Conservation (phyloP, 495 filamentous ascomycete species). For the Talaromyces liani region DNA sequence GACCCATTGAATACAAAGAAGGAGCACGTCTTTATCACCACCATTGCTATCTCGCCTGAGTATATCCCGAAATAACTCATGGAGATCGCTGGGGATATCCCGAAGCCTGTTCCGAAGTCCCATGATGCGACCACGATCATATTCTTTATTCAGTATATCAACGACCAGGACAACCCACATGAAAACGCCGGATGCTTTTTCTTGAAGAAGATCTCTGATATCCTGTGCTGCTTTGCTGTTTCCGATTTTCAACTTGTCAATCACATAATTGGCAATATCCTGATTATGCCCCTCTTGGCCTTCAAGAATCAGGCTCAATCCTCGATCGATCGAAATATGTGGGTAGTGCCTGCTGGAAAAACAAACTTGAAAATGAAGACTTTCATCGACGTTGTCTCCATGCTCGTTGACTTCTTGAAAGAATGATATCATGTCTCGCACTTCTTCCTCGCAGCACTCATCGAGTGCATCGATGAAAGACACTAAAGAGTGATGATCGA, state of each 20-base stretch:
- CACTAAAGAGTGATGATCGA: slow-evolving; percentile 8
- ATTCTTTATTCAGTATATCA: slow-evolving; percentile 12
- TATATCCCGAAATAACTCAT: slow-evolving; percentile 33
- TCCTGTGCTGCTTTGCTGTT: neutral
- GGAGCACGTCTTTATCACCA: slow-evolving; percentile 17
- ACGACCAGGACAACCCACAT: slow-evolving; percentile 21
- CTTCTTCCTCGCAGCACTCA: slow-evolving; percentile 21
- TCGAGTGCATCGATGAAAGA: slow-evolving; percentile 30
- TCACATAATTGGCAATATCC: slow-evolving; percentile 15
- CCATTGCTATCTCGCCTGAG: slow-evolving; percentile 18
- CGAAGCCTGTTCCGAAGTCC: slow-evolving; percentile 21
- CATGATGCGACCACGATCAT: slow-evolving; percentile 24
- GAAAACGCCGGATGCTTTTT: slow-evolving; percentile 17
- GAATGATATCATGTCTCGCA: slow-evolving; percentile 10
- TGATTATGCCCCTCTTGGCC: slow-evolving; percentile 10
- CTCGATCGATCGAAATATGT: slow-evolving; percentile 11
- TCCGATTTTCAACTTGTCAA: slow-evolving; percentile 4
- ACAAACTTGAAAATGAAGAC: slow-evolving; percentile 10
- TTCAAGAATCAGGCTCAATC: slow-evolving; percentile 12
- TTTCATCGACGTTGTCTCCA: neutral
- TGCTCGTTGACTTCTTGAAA: slow-evolving; percentile 6
- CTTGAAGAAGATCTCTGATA: neutral
- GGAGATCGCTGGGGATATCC: slow-evolving; percentile 27
- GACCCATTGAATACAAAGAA: slow-evolving; percentile 31
- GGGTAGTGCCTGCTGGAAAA: slow-evolving; percentile 24